Conservation (phyloP, 345 rosid genomes). For the Dovyalis caffra region DNA sequence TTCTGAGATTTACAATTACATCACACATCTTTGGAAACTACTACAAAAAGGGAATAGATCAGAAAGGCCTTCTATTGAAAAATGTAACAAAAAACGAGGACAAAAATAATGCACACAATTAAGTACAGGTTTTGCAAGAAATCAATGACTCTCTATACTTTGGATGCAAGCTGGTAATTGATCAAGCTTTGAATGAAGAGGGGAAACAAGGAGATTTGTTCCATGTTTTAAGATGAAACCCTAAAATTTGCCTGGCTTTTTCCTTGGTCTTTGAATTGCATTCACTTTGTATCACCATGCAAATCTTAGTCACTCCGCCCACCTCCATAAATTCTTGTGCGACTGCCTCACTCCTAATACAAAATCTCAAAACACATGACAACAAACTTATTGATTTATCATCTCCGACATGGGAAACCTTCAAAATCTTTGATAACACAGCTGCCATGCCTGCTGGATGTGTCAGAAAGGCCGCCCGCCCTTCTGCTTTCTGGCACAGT, state of each 20-base stretch:
- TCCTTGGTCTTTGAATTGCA: slow-evolving; percentile 46
- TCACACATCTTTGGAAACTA: neutral
- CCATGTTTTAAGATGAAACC: slow-evolving; percentile 67
- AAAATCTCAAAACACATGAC: slow-evolving; percentile 54
- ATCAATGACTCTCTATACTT: neutral
- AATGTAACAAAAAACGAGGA: neutral
- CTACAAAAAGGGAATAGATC: neutral
- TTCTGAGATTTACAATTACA: neutral
- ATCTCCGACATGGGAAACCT: slow-evolving; percentile 60
- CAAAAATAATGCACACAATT: neutral
- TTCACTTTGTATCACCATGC: slow-evolving; percentile 59
- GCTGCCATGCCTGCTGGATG: slow-evolving; percentile 72
- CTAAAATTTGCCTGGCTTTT: slow-evolving; percentile 61
- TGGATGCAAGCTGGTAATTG: neutral
- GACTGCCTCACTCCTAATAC: slow-evolving; percentile 40
- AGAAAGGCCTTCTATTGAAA: neutral
- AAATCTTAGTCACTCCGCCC: slow-evolving; percentile 68
- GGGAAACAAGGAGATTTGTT: slow-evolving; percentile 53
- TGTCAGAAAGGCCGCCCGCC: slow-evolving; percentile 61
- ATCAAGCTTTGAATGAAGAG: neutral
- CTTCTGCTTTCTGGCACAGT: slow-evolving; percentile 70
- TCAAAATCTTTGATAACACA: slow-evolving; percentile 70
- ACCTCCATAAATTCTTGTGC: slow-evolving; percentile 69
- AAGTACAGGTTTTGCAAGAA: neutral
- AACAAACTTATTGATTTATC: slow-evolving; percentile 67